These are phyloP conservation scores for Argentina anserina DNA, from an alignment of 306 rosid genomes.

Conservation along the genomic window DNA sequence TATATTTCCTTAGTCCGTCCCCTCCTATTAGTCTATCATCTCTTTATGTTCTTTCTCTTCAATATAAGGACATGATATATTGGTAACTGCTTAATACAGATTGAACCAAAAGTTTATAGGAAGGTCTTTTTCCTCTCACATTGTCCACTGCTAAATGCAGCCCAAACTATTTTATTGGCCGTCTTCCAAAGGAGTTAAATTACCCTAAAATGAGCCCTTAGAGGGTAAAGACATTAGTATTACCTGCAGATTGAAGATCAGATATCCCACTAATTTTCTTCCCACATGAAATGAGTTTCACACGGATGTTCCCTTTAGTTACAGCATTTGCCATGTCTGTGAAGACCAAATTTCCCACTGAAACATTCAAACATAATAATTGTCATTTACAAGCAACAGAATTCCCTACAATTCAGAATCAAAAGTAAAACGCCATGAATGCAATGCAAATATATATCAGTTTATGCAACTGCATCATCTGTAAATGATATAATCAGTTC, in stretches of 20 bases:
- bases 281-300: no score
- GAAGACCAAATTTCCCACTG: conserved; percentile 59
- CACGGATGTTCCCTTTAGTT: conserved; percentile 33
- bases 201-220: not conserved
- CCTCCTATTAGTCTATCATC: not conserved
- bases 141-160: not conserved
- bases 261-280: not conserved
- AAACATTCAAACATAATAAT: conserved; percentile 19
- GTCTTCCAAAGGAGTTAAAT: not conserved
- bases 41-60: not conserved
- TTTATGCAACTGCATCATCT: not conserved
- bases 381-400: not conserved
- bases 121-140: not conserved
- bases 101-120: not conserved
- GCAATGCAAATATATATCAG: not conserved
- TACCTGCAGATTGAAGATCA: not conserved
- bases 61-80: not conserved
- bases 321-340: conserved; percentile 67
- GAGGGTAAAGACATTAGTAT: not conserved
- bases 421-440: not conserved
- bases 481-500: not conserved
- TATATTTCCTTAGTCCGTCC: not conserved
- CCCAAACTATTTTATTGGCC: not conserved
- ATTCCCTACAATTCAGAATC: not conserved
- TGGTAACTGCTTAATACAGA: not conserved